Conservation (phyloP, 1,284 basidiomycete genomes). For the Coniferiporia weirii region DNA sequence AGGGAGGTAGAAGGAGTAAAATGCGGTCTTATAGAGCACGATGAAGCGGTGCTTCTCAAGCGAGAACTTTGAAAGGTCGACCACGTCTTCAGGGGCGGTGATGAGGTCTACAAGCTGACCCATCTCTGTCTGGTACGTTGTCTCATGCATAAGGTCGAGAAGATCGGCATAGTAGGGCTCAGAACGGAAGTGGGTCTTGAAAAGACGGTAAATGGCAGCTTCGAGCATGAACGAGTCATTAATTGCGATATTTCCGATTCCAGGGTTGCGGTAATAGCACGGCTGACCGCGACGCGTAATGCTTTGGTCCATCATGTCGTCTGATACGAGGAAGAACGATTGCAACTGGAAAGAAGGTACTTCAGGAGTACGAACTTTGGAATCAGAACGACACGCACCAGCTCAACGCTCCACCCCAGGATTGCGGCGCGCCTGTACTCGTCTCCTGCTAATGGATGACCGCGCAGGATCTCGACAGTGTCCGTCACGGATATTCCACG, state of each 20-base stretch:
- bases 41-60: constrained; percentile 84
- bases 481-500: constrained; percentile 94
- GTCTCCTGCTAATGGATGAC: constrained; percentile 60
- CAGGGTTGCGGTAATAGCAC: constrained; percentile 86
- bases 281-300: constrained; percentile 97
- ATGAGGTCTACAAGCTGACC: constrained; percentile 95
- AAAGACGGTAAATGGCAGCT: constrained; percentile 85
- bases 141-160: constrained; percentile 88
- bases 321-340: constrained; percentile 96
- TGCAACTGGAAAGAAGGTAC: constrained; percentile 60
- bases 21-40: constrained; percentile 97
- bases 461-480: constrained; percentile 85
- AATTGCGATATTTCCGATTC: constrained; percentile 85
- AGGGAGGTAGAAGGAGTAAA: constrained; percentile 98
- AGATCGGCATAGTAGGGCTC: constrained; percentile 86
- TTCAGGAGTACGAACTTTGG: neutral
- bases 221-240: constrained; percentile 99
- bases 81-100: constrained; percentile 87
- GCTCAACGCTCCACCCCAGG: constrained; percentile 94
- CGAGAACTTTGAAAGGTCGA: constrained; percentile 88
- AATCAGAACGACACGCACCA: constrained; percentile 49
- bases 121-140: constrained; percentile 92
- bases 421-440: constrained; percentile 91
- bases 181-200: constrained; percentile 84
- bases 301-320: constrained; percentile 96